These are phyloP conservation scores for Mycena leptocephala DNA, from an alignment of 768 basidiomycete species.

Conservation along the genomic window DNA sequence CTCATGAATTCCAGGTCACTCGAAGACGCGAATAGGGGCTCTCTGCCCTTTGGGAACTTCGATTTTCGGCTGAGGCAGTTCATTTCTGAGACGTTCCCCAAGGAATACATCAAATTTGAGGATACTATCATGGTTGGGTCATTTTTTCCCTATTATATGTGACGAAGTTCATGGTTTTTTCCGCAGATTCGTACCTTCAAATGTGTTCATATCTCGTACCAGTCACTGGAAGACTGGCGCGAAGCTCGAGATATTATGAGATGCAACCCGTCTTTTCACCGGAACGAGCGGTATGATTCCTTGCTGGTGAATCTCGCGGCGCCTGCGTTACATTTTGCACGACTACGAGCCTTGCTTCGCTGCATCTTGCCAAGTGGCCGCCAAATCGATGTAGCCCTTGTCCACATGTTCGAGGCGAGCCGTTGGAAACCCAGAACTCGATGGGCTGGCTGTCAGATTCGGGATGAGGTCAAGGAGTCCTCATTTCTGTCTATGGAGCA, in stretches of 20 bases:
- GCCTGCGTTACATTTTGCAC: slow-evolving; percentile 10
- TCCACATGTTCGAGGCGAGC: slow-evolving; percentile 17
- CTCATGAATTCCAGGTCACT: slow-evolving; percentile 9
- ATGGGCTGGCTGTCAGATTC: slow-evolving; percentile 28
- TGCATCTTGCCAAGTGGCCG: slow-evolving; percentile 13
- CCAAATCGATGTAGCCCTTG: slow-evolving; percentile 23
- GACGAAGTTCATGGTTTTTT: too few species aligned
- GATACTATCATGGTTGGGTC: slow-evolving; percentile 14
- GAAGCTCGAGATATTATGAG: slow-evolving; percentile 20
- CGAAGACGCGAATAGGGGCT: background rate
- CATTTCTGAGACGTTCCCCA: slow-evolving; percentile 1
- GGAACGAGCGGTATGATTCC: slow-evolving; percentile 1
- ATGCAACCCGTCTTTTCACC: slow-evolving; percentile 25
- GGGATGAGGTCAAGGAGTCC: slow-evolving; percentile 23
- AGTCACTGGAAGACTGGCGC: slow-evolving; percentile 30
- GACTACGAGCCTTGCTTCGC: background rate
- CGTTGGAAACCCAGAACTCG: slow-evolving; percentile 31
- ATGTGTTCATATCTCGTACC: slow-evolving; percentile 12
- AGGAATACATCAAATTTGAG: slow-evolving; percentile 14
- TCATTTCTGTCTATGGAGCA: slow-evolving; percentile 21
- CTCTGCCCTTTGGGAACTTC: background rate
- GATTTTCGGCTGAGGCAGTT: slow-evolving; percentile 10
- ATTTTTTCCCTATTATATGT: too few species aligned
- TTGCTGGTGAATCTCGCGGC: slow-evolving; percentile 19
- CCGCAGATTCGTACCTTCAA: slow-evolving; percentile 18